Base-by-base conservation (phyloP, 164 flowering plant species). In the Kalanchoe fedtschenkoi region DNA sequence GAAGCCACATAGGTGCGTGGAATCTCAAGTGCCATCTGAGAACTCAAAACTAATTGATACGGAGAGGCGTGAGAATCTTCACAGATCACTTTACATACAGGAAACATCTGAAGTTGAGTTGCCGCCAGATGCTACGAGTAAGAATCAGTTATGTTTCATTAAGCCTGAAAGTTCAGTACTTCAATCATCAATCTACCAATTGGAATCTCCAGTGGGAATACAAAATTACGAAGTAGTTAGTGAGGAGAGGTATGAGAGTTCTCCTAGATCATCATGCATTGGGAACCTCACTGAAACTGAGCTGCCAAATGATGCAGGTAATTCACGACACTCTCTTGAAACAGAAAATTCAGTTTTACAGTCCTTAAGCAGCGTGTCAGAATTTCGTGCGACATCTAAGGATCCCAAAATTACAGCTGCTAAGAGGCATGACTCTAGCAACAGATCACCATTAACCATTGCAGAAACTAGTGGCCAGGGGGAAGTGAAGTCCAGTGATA, bases 321-420 rank as follows among this genome's bases (percentile, higher is more conserved):
- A 51, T 7, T 51, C 26, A 5, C 32, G 56, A n/a, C 28, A 28
- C 6, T 51, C 16, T 32, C 2, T 53, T 24, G 68, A 60, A 34
- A 21, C 47, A 66, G 81, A 73, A 69, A 61, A n/a, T 61, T 38
- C 70, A 47, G 83, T 68, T 22, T 70, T 74, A 17, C 63, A 59
- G 38, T 64, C 51, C 33, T 70, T 80, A 1, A 64, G 53, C 62
- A 44, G 65, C 70, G 63, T 70, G 1, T 60, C 60, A 37, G 29
- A 78, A 42, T 67, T 79, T 16, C 60, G 61, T 54, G 58, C 38
- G 46, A 74, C 66, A 16, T 47, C 77, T 39, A 71, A 75, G 61
- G 72, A 51, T 61, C 54, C 72, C 63, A 72, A 68, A 41, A 65
- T 64, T 66, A 32, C 53, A 30, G 54, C 65, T 16, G 42, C 26